These are phyloP conservation scores for Yueomyces sp. DNA, from an alignment of 805 yeast genomes.

Conservation along the genomic window DNA sequence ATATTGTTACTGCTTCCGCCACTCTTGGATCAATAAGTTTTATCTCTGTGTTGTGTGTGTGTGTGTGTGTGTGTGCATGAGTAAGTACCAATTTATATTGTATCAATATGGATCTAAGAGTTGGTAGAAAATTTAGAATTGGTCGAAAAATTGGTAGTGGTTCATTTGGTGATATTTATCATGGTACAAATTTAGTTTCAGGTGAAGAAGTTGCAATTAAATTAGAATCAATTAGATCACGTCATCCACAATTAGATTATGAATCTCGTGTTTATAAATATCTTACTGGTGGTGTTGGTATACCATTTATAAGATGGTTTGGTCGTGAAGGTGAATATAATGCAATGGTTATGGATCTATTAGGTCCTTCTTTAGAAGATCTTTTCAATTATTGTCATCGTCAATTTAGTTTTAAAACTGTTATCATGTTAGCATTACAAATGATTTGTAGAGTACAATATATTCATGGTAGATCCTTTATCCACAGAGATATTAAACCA, in stretches of 20 bases:
- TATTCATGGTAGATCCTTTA: slow-evolving; percentile 89
- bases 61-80: no score
- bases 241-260: slow-evolving; percentile 94
- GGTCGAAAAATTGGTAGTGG: slow-evolving; percentile 96
- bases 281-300: slow-evolving; percentile 93
- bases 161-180: slow-evolving; percentile 92
- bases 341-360: slow-evolving; percentile 91
- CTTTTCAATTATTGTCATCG: slow-evolving; percentile 92
- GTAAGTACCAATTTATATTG: no score
- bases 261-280: slow-evolving; percentile 95
- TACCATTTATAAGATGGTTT: slow-evolving; percentile 94
- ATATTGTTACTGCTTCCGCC: no score
- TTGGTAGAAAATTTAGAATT: slow-evolving; percentile 89
- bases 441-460: slow-evolving; percentile 88
- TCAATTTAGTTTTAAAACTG: slow-evolving; percentile 87
- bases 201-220: slow-evolving; percentile 98
- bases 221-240: slow-evolving; percentile 78
- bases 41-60: no score
- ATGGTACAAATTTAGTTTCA: slow-evolving; percentile 84
- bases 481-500: slow-evolving; percentile 76
- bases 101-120: slow-evolving; percentile 53
- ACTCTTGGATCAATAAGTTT: no score
- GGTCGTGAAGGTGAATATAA: slow-evolving; percentile 96
- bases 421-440: slow-evolving; percentile 86
- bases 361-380: slow-evolving; percentile 94